These are phyloP conservation scores for Jackrogersella multiformis DNA, from an alignment of 495 filamentous ascomycete genomes.

Conservation along the genomic window DNA sequence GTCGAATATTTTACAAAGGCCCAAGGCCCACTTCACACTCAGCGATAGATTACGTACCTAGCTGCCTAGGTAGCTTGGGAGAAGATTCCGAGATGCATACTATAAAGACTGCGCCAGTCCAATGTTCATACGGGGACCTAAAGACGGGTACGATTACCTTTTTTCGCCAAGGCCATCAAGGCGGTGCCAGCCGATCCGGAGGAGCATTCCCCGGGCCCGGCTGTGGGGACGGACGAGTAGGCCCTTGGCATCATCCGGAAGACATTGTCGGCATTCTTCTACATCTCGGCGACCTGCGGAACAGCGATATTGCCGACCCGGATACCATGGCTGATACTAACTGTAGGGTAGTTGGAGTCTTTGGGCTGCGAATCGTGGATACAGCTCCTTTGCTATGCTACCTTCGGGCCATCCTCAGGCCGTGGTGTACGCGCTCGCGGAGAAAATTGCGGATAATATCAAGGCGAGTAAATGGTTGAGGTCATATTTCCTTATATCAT, in stretches of 20 bases:
- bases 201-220: slow-evolving; percentile 58
- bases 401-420: slow-evolving; percentile 57
- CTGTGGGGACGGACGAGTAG: slow-evolving; percentile 55
- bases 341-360: slow-evolving; percentile 57
- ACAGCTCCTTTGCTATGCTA: slow-evolving; percentile 57
- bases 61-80: too few species aligned
- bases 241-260: slow-evolving; percentile 54
- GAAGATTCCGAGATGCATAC: slow-evolving; percentile 54
- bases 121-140: not conserved
- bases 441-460: slow-evolving; percentile 18
- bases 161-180: slow-evolving; percentile 52
- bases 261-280: slow-evolving; percentile 56
- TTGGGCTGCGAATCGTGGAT: slow-evolving; percentile 60
- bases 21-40: slow-evolving; percentile 55
- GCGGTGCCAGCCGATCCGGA: slow-evolving; percentile 51
- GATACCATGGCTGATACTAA: slow-evolving; percentile 62
- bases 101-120: slow-evolving; percentile 55
- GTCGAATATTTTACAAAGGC: slow-evolving; percentile 41
- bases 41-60: slow-evolving; percentile 55
- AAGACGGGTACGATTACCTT: slow-evolving; percentile 45
- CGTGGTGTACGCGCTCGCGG: slow-evolving; percentile 41
- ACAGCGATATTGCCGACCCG: slow-evolving; percentile 59
- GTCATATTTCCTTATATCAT: not conserved
- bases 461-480: not conserved
- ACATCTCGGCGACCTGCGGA: slow-evolving; percentile 57